These are phyloP conservation scores for Amanita muscaria DNA, from an alignment of 768 basidiomycete genomes.

Conservation along the genomic window DNA sequence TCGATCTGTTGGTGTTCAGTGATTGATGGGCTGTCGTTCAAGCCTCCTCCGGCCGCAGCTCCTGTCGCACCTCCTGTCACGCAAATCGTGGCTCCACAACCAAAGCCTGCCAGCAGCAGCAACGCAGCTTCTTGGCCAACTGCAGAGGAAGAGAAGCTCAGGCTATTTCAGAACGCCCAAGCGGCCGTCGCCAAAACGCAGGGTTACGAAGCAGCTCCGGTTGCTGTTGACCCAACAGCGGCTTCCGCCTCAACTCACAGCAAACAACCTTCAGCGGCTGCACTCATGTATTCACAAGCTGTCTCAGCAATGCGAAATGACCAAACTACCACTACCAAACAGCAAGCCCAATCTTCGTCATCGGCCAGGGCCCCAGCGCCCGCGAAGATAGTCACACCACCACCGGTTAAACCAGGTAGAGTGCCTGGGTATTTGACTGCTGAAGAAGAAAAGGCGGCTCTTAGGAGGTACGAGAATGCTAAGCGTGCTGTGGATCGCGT, in stretches of 20 bases:
- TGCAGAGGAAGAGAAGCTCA: slow-evolving; percentile 70
- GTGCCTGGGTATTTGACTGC: slow-evolving; percentile 51
- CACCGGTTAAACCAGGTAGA: background rate
- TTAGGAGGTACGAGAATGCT: slow-evolving; percentile 61
- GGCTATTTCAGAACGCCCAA: slow-evolving; percentile 62
- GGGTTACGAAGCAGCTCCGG: slow-evolving; percentile 20
- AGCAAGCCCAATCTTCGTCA: slow-evolving; percentile 15
- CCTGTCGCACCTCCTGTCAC: slow-evolving; percentile 16
- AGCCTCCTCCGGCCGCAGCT: no score
- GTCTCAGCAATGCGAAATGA: slow-evolving; percentile 21
- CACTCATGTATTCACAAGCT: slow-evolving; percentile 24
- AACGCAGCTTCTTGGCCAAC: slow-evolving; percentile 50
- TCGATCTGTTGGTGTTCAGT: slow-evolving; percentile 2
- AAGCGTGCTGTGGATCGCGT: slow-evolving; percentile 60
- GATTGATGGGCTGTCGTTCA: slow-evolving; percentile 13
- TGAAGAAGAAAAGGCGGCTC: slow-evolving; percentile 66
- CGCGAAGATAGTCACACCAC: background rate
- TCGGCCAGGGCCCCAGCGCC: background rate
- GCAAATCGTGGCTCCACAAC: slow-evolving; percentile 10
- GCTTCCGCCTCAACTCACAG: slow-evolving; percentile 16
- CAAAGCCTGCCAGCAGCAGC: slow-evolving; percentile 12
- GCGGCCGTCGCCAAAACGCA: slow-evolving; percentile 56
- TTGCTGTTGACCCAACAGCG: slow-evolving; percentile 14
- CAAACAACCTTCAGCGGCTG: slow-evolving; percentile 15
- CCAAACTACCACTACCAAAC: slow-evolving; percentile 16